Evolutionary conservation across 805 yeast species (phyloP), one percentile per base, ranked within the genome.

Genomic region (Zygoascus biomembranicola): DNA sequence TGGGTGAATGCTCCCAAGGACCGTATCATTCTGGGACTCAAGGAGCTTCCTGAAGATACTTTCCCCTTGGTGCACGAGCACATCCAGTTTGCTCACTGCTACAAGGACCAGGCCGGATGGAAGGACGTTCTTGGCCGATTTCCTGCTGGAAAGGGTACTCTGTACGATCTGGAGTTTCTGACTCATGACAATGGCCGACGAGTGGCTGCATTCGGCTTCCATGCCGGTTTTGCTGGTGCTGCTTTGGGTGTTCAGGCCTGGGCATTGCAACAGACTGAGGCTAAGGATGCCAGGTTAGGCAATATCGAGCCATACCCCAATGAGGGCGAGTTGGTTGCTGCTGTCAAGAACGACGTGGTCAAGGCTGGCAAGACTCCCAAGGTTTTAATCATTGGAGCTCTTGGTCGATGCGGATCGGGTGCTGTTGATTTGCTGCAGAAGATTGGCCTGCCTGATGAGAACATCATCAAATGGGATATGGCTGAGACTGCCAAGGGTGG

Each of bases 181-280:
- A 95, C 87, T 70, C 89, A 94, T 69, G 97, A 86, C 63, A 83
- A 81, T 66, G 98, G 98, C 37, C 87, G 99, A 77, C 87, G 99
- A 73, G 99, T 94, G 31, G 99, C 99, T 46, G 99, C 99, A 8
- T 94, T 94, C 68, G 99, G 99, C n/a, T 94, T 81, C 77, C 92
- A 92, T 70, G 99, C 99, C 46, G 99, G 99, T n/a, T 94, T 94
- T 69, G 99, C 98, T 6, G 99, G 99, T 65, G 99, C 99, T 37
- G 99, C 99, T 35, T 73, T 94, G 53, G 99, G 99, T 64, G 77
- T 92, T 50, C 81, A 81, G 69, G 96, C 90, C 71, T 94, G 98
- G 97, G 86, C 95, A 50, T 85, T 86, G 74, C 92, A 92, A 71
- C 92, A 87, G 70, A 71, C 82, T 41, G 84, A 87, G 68, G 65